These are phyloP conservation scores for Podospora appendiculata DNA, from an alignment of 495 filamentous ascomycete species.

Conservation along the genomic window DNA sequence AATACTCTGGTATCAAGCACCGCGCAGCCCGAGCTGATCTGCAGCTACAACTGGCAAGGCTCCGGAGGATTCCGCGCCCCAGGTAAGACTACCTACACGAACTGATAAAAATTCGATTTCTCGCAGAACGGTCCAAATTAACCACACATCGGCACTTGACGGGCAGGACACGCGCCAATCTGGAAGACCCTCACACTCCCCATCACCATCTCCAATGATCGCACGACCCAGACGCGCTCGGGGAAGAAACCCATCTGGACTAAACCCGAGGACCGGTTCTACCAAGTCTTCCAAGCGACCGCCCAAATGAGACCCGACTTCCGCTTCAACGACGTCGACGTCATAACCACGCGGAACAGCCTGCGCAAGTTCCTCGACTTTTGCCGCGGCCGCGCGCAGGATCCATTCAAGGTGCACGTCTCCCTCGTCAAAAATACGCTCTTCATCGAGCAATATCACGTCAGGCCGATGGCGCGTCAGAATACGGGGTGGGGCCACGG, in stretches of 20 bases:
- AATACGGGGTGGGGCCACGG: constrained; percentile 1
- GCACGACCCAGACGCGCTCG: neutral
- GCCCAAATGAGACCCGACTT: constrained; percentile 1
- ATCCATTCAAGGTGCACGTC: constrained; percentile 2
- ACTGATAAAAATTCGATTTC: too few species aligned
- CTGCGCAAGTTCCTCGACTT: constrained; percentile 8
- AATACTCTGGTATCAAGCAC: neutral
- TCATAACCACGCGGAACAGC: constrained; percentile 4
- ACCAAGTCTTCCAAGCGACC: constrained; percentile 5
- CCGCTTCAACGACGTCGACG: constrained; percentile 4
- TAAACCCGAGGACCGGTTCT: neutral
- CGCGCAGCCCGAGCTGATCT: neutral
- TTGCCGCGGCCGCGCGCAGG: neutral
- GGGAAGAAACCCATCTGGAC: too few species aligned
- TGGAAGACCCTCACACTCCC: constrained; percentile 2
- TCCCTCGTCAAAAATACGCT: constrained; percentile 3
- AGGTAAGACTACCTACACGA: too few species aligned
- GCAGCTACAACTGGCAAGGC: constrained; percentile 8
- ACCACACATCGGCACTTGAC: too few species aligned
- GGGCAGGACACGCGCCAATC: constrained; percentile 3
- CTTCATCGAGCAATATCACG: constrained; percentile 2
- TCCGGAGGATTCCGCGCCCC: constrained; percentile 1
- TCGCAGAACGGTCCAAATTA: too few species aligned
- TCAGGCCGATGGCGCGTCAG: neutral
- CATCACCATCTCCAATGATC: neutral